Percentiles rank a stretch among this genome's conserved stretches.
These are phyloP conservation scores for Umbelopsis sp. DNA, from an alignment of 371 early-diverging fungal genomes.

Conservation along the genomic window DNA sequence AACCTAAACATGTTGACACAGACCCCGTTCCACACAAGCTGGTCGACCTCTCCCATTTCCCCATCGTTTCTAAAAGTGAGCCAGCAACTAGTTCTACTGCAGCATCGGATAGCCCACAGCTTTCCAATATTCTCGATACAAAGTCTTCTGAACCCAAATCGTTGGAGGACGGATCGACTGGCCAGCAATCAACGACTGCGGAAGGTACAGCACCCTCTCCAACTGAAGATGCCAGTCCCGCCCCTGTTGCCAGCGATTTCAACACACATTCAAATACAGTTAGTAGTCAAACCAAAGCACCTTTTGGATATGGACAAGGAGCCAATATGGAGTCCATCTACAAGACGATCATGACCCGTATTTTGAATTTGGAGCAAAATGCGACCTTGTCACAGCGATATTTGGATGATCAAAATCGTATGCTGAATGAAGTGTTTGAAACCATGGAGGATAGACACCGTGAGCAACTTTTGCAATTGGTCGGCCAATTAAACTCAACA, in stretches of 20 bases:
- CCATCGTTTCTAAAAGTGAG: too few relatives aligned
- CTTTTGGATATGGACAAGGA: conserved; percentile 41
- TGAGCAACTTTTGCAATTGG: conserved; percentile 59
- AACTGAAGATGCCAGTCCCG: conserved; percentile 18
- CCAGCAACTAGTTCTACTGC: too few relatives aligned
- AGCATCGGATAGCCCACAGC: too few relatives aligned
- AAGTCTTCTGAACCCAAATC: background rate
- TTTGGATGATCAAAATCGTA: conserved; percentile 83
- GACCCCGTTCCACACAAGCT: too few relatives aligned
- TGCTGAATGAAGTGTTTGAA: conserved; percentile 74
- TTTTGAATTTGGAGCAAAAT: conserved; percentile 78
- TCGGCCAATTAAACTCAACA: conserved; percentile 69
- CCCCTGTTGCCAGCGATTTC: conserved; percentile 15
- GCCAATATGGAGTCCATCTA: conserved; percentile 73
- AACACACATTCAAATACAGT: conserved; percentile 27
- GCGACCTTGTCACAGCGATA: conserved; percentile 78
- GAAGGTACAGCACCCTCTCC: conserved; percentile 4
- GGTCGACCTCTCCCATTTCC: too few relatives aligned
- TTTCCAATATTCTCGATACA: background rate
- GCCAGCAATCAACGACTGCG: background rate
- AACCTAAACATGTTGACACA: too few relatives aligned
- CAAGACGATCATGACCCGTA: conserved; percentile 88
- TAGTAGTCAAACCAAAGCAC: conserved; percentile 25
- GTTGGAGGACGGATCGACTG: background rate
- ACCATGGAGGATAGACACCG: conserved; percentile 64